Percentiles rank a stretch among this genome's conserved stretches.
These are phyloP conservation scores for Aspergillus sojae DNA, from an alignment of 2,329 filamentous ascomycete species.

Conservation along the genomic window DNA sequence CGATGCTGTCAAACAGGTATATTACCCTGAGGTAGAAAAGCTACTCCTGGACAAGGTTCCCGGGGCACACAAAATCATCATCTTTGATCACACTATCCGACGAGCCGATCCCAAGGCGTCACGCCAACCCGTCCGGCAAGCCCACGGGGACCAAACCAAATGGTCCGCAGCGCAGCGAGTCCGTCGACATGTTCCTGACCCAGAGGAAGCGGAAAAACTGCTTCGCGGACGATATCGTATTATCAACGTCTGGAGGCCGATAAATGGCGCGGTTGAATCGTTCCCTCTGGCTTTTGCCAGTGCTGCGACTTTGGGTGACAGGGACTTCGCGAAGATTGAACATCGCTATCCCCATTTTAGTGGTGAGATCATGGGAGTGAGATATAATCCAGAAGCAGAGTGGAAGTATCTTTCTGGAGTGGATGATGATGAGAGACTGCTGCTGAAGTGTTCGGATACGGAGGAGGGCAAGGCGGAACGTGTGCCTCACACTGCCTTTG, in stretches of 20 bases:
- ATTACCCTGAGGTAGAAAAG: conserved; percentile 82
- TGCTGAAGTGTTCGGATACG: conserved; percentile 79
- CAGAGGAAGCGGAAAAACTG: conserved; percentile 66
- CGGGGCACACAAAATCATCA: conserved; percentile 64
- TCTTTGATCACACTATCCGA: conserved; percentile 89
- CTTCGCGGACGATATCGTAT: conserved; percentile 74
- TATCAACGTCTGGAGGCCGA: conserved; percentile 81
- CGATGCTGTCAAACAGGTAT: conserved; percentile 68
- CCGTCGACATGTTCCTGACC: conserved; percentile 60
- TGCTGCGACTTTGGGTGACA: conserved; percentile 56
- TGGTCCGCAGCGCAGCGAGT: conserved; percentile 70
- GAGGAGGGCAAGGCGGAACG: conserved; percentile 50
- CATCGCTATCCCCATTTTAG: conserved; percentile 72
- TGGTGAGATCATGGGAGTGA: conserved; percentile 74
- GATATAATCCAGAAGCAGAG: conserved; percentile 61
- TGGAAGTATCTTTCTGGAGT: conserved; percentile 84
- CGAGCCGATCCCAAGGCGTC: conserved; percentile 59
- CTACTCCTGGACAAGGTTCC: conserved; percentile 69
- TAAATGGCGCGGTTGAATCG: conserved; percentile 60
- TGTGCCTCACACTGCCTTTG: conserved; percentile 76
- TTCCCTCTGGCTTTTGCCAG: conserved; percentile 63
- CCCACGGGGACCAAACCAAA: conserved; percentile 82
- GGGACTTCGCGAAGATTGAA: conserved; percentile 71
- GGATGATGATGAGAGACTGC: conserved; percentile 68
- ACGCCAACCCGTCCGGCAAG: conserved; percentile 70